phyloP scores from a whole-genome alignment of 1,139 yeast genomes.

The Torulaspora pretoriensis region DNA sequence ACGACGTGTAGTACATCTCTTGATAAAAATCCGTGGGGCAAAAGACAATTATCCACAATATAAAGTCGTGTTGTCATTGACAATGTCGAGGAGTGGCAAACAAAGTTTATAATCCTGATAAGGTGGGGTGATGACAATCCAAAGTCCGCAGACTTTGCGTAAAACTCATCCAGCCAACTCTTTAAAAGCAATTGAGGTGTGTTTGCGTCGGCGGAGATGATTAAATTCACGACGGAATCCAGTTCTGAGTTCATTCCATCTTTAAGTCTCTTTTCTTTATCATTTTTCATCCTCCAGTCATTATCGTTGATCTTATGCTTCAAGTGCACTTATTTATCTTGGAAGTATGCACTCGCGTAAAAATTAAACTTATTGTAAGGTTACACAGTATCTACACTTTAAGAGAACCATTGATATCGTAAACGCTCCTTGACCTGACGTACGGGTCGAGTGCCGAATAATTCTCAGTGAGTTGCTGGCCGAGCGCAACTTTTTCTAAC shows the following conservation, averaged over 20 bases:
- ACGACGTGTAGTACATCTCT: slow-evolving; percentile 31
- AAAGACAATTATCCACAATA: slow-evolving; percentile 32
- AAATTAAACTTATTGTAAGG: background rate
- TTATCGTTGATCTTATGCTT: background rate
- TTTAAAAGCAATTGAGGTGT: slow-evolving; percentile 16
- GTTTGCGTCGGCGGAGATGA: slow-evolving; percentile 7
- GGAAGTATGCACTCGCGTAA: too few relatives aligned
- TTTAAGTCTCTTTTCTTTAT: background rate
- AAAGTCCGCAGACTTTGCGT: slow-evolving; percentile 16
- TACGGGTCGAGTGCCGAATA: slow-evolving; percentile 67
- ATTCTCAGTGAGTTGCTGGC: slow-evolving; percentile 49
- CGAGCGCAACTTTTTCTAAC: slow-evolving; percentile 47
- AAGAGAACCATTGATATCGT: slow-evolving; percentile 55
- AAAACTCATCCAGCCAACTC: slow-evolving; percentile 17
- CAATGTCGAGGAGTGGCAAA: slow-evolving; percentile 21
- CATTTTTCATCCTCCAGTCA: background rate
- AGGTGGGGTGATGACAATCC: slow-evolving; percentile 24
- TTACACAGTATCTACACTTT: slow-evolving; percentile 21
- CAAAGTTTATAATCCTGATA: slow-evolving; percentile 17
- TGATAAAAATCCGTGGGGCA: slow-evolving; percentile 36
- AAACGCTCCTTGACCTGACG: slow-evolving; percentile 61
- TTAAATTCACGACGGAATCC: slow-evolving; percentile 9
- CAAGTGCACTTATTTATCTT: background rate
- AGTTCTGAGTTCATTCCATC: slow-evolving; percentile 8
- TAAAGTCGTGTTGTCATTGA: slow-evolving; percentile 25